These are phyloP conservation scores for Fragaria vesca DNA, from an alignment of 306 rosid genomes.

Conservation along the genomic window DNA sequence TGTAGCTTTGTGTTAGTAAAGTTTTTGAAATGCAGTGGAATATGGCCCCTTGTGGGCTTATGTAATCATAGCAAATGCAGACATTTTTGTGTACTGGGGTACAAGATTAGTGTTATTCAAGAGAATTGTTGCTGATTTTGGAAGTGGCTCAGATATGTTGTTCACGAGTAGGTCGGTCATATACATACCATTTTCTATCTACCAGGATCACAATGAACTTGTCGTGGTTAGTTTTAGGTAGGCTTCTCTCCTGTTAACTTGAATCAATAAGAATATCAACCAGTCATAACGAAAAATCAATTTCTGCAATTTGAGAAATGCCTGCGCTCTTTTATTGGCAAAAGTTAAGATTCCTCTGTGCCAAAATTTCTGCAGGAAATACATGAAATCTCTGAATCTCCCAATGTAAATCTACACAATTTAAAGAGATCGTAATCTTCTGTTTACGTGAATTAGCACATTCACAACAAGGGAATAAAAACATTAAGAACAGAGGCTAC, in stretches of 20 bases:
- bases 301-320: conserved; percentile 1
- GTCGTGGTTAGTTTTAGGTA: background rate
- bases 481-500: conserved; percentile 29
- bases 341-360: conserved; percentile 1
- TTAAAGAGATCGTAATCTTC: background rate
- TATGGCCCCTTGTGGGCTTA: background rate
- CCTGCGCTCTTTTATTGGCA: conserved; percentile 10
- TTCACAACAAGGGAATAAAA: conserved; percentile 10
- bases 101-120: background rate
- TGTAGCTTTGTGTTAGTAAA: conserved; percentile 33
- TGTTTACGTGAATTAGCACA: conserved; percentile 5
- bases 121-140: background rate
- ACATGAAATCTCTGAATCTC: conserved; percentile 6
- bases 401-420: background rate
- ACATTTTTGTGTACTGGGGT: background rate
- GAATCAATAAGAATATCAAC: background rate
- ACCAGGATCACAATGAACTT: background rate
- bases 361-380: conserved; percentile 2
- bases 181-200: background rate
- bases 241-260: background rate
- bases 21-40: background rate
- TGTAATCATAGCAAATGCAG: background rate
- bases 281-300: background rate
- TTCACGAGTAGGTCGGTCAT: background rate
- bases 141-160: background rate